Evolutionary conservation across 306 rosid species (phyloP), one percentile per base, ranked within the genome.

Genomic region (Trifolium subterraneum): DNA sequence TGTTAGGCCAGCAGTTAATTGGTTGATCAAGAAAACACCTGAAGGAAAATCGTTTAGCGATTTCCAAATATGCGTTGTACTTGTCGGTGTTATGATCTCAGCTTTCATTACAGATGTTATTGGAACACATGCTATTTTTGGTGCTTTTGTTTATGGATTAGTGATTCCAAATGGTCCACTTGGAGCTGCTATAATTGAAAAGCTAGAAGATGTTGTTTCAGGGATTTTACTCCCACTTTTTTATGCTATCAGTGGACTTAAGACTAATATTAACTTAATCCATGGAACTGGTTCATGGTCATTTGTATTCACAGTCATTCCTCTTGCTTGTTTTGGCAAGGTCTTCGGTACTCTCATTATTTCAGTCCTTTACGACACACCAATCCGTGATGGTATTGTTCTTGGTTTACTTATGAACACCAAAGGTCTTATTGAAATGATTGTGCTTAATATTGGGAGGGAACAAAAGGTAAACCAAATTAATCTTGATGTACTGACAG

Each of bases 191-290:
- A 84, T 93, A 18, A 82, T 91, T 10, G 97, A 89, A 79, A 93
- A 87, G 86, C 91, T 93, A 2, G 98, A 91, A 83, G 98, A 93
- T 76, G 91, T 91, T 75, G 89, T 91, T 54, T 93, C 97, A 0
- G 98, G 97, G 10, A 86, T 93, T 70, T 27, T 93, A 50, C 84
- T 93, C 31, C 98, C 98, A 74, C 86, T 93, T 10, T 93, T 89
- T 78, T 93, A 89, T 33, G 90, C 91, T 45, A 81, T 85, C 11
- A 90, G 92, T 64, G 98, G 97, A 20, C 96, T 93, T 4, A 90
- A 85, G 79, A 93, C 97, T 59, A 61, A 91, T 23, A 45, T 93
- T 27, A 2, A 2, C 16, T 25, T 74, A 3, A 79, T 89, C 31
- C 12, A 27, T 0, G 79, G 84, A 16, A 0, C 44, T 6, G 7